Base-by-base conservation (phyloP, 179 eudicot genomes). In the Sideroxylon spinosum region DNA sequence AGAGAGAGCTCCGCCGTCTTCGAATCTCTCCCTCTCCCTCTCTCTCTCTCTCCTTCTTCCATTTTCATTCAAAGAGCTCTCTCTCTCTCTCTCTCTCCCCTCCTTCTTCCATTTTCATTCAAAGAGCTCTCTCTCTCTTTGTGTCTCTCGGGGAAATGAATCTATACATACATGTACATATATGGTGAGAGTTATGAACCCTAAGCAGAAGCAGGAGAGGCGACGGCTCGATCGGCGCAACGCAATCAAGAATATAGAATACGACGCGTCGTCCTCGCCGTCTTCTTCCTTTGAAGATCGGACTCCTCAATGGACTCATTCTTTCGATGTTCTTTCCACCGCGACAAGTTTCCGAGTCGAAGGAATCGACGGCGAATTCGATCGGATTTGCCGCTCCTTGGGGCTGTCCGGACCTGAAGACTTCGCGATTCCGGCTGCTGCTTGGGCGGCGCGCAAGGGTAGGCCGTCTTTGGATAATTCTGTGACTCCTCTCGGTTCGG, bases 221-320 rank as follows among this genome's bases (percentile, higher is more conserved):
- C 89, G 85, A 23, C 90, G 75, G 84, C 95, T 93, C 53, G 84
- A 81, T 2, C 84, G 98, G 26, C 83, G 86, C 50, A 92, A 93
- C 84, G 98, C 98, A 23, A 74, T 75, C 44, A 90, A 82, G 82
- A 83, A 90, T 85, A 80, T 88, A 53, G 86, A 86, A 14, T 93
- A 86, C 82, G 83, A 82, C 65, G 84, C 87, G 22, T 82, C 88
- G 13, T 19, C 81, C 1, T 86, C 89, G 4, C 71, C 84, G 7
- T 83, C 85, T 0, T 78, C 89, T 10, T 86, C 87, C 17, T 78
- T 74, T 49, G 78, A 78, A 44, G 77, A 83, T 73, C 78, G 65
- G 65, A 80, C 84, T 20, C 81, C 82, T 61, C 80, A 73, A 13
- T 77, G 87, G 60, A 74, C 87, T 68, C 84, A 88, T 63, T 88